Evolutionary conservation across 2,329 filamentous ascomycete genomes (phyloP).

Genomic region (Diplodia sapinea): DNA sequence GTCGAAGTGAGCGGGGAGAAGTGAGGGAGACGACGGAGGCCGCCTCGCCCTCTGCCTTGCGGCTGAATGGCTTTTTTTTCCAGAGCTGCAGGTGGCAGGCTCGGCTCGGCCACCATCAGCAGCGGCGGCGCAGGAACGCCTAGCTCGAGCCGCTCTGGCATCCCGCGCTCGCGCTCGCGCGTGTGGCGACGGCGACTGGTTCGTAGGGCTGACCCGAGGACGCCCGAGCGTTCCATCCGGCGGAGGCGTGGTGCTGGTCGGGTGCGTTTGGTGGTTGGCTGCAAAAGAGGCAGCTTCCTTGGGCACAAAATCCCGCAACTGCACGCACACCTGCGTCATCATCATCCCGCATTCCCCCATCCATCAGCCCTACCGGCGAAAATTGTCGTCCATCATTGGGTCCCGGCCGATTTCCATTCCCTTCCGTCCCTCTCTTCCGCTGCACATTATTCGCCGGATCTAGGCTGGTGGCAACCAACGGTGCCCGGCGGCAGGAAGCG

Average conservation of each 20-base stretch:
- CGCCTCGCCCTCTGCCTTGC: not conserved
- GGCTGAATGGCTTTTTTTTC: not conserved
- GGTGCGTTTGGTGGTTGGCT: no score
- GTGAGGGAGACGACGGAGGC: not conserved
- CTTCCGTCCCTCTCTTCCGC: conserved; percentile 8
- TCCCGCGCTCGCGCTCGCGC: conserved; percentile 1
- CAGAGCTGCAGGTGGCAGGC: not conserved
- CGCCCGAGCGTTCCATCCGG: conserved; percentile 6
- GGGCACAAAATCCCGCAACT: conserved; percentile 20
- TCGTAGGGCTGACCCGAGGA: conserved; percentile 26
- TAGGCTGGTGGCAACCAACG: not conserved
- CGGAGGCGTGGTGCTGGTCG: no score
- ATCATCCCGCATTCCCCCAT: conserved; percentile 20
- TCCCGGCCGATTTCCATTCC: not conserved
- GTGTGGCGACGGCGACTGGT: conserved; percentile 4
- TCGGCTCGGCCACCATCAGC: not conserved
- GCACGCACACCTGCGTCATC: conserved; percentile 8
- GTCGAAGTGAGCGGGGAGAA: not conserved
- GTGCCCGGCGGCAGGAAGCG: not conserved
- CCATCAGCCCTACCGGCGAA: conserved; percentile 20
- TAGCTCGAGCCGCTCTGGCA: not conserved
- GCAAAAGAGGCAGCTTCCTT: not conserved
- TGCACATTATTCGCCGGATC: conserved; percentile 15
- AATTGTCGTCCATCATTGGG: not conserved
- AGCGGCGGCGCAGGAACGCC: not conserved